phyloP scores from a whole-genome alignment of 2,329 filamentous ascomycete genomes.

The Trichoderma atroviride region DNA sequence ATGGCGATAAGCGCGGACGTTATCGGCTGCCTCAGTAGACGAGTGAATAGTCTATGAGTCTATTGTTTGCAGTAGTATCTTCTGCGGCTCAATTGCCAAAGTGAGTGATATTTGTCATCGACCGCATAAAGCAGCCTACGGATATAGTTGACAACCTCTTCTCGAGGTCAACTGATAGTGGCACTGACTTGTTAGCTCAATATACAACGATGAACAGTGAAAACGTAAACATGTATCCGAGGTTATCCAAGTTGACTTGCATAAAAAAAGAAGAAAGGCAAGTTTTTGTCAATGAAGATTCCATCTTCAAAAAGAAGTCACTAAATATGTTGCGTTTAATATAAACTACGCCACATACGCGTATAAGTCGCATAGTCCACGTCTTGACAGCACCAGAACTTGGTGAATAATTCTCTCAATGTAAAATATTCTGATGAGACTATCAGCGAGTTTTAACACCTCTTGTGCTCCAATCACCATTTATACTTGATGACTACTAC shows the following conservation, averaged over 20 bases:
- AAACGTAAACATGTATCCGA: no score
- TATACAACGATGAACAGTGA: background rate
- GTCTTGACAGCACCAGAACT: background rate
- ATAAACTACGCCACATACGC: no score
- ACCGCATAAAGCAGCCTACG: background rate
- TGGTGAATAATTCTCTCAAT: no score
- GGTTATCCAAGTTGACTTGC: no score
- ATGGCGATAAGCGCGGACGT: background rate
- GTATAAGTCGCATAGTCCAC: background rate
- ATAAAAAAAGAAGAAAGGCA: no score
- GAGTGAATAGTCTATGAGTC: background rate
- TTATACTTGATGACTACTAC: background rate
- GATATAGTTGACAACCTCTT: background rate
- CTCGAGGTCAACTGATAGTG: background rate
- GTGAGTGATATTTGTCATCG: background rate
- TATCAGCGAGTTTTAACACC: background rate
- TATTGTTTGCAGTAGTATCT: background rate
- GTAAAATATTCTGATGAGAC: no score
- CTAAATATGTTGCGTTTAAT: background rate
- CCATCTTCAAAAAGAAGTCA: background rate
- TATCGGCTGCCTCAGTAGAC: constrained; percentile 12
- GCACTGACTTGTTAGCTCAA: background rate
- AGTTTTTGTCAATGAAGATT: no score
- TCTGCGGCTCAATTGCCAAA: background rate
- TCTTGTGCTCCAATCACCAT: background rate